Base-by-base conservation (phyloP, 108 stramenopile species). In the Nannochloropsis gaditana region DNA sequence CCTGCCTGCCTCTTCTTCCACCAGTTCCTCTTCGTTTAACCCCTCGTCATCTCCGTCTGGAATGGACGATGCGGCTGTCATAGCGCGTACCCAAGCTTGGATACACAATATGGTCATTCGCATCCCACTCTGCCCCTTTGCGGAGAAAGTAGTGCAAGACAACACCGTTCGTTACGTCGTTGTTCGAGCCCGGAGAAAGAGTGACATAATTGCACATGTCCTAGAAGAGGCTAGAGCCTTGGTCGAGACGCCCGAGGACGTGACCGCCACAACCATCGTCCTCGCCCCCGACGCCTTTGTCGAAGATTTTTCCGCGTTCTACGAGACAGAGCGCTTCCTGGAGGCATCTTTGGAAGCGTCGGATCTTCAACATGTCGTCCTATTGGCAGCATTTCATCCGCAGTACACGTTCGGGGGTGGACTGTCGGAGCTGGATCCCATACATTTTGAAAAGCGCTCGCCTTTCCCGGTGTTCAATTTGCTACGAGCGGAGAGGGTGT, bases 81-180 rank as follows among this genome's bases (percentile, higher is more conserved):
- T 73, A n/a, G 59, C 59, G 59, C 59, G 59, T 6, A 73, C 59
- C 8, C 8, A n/a, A 15, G 59, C 59, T n/a, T 73, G 59, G 59
- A 73, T 73, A 4, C 59, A 73, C 3, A 73, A 73, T n/a, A 73
- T 73, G 59, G 59, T 73, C 2, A 73, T 73, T n/a, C 59, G 59
- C 59, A 73, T n/a, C 59, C 59, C 59, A n/a, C 59, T 73, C 59
- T 73, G 59, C 8, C 59, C 59, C n/a, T 73, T 73, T 73, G 59
- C 59, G 59, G 59, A 73, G 59, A 73, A 73, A n/a, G 59, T 73
- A 73, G n/a, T 73, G n/a, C 15, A 73, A 73, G 59, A 73, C 59
- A n/a, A 73, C 59, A 73, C 59, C 6, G 59, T 73, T n/a, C 15
- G n/a, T n/a, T 73, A 73, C 59, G 59, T 73, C 59, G 59, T 73